These are phyloP conservation scores for Erythrobasidium yunnanense DNA, from an alignment of 768 basidiomycete genomes.

Conservation along the genomic window DNA sequence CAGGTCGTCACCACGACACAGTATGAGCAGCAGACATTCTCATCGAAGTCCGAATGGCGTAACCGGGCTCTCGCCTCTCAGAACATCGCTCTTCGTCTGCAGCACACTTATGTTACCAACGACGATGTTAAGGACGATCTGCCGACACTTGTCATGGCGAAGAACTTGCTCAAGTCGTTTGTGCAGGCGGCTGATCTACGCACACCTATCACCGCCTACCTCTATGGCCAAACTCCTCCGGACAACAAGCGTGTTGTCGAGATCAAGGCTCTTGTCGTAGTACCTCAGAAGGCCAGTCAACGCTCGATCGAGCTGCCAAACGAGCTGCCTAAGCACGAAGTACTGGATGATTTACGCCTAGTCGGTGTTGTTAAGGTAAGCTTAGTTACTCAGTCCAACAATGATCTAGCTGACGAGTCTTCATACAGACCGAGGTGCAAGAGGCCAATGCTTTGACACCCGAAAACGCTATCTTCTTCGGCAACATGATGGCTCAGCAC, in stretches of 20 bases:
- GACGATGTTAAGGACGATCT: conserved; percentile 99
- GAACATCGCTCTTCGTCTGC: conserved; percentile 85
- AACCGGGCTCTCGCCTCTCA: conserved; percentile 95
- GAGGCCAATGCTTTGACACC: conserved; percentile 88
- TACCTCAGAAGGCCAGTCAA: conserved; percentile 94
- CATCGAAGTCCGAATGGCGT: conserved; percentile 98
- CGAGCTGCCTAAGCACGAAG: conserved; percentile 85
- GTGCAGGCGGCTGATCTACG: conserved; percentile 85
- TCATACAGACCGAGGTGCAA: conserved; percentile 63
- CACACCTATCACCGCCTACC: conserved; percentile 85
- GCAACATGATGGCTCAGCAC: conserved; percentile 92
- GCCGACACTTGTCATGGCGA: conserved; percentile 88
- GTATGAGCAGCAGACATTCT: conserved; percentile 98
- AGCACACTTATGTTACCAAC: conserved; percentile 98
- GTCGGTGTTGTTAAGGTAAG: conserved; percentile 36
- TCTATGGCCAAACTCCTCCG: conserved; percentile 83
- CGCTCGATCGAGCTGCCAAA: conserved; percentile 82
- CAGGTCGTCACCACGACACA: conserved; percentile 93
- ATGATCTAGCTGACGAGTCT: conserved; percentile 46
- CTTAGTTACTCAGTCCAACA: conserved; percentile 39
- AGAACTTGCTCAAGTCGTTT: conserved; percentile 90
- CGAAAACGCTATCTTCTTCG: conserved; percentile 83
- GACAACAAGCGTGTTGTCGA: conserved; percentile 99
- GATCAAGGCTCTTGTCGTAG: conserved; percentile 93
- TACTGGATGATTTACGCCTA: conserved; percentile 83